Base-by-base conservation (phyloP, 2,329 filamentous ascomycete genomes). In the Ilyonectria robusta region DNA sequence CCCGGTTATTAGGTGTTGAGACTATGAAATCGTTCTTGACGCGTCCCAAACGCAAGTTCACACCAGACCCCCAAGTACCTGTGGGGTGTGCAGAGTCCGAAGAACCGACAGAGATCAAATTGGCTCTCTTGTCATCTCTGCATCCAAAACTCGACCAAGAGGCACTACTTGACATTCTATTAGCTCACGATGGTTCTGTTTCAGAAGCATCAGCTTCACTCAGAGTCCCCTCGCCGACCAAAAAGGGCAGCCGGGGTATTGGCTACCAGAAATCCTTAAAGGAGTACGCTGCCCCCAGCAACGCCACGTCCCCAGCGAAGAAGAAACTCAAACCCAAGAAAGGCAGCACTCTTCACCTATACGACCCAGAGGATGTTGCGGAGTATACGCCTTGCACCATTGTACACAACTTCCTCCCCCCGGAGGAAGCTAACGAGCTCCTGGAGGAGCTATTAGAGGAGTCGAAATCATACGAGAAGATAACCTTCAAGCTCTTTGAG, bases 311-410 rank as follows among this genome's bases (percentile, higher is more conserved):
- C 2, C 71, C 75, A 2, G 69, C 64, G 31, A 87, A 83, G 74
- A 88, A 85, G 74, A 88, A 84, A 70, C 70, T 87, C 0, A 81
- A 93, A 66, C 91, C 92, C 0, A 92, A 89, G 75, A 97, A 92
- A 77, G 95, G 95, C 13, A 89, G 90, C 72, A 98, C 95, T 0
- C 81, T 98, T 2, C 93, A 95, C 77, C 84, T 98, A 0, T 98
- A 93, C 79, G 90, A 93, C 47, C 93, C 95, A 0, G 85, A 89
- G 44, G 94, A 97, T 73, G 89, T 98, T 51, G 92, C 93, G 55
- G 86, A 88, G 26, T 88, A 97, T 76, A 97, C 95, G 0, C 94
- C 96, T 1, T 98, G 95, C 81, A 95, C 93, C 11, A 93, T 98
- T 71, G 90, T 98, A 62, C 94, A 97, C 80, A 96, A 97, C 76